Percentiles rank a stretch among this genome's conserved stretches.
Conservation (phyloP, 768 basidiomycete genomes). For the Tylopilus rubrobrunneus region DNA sequence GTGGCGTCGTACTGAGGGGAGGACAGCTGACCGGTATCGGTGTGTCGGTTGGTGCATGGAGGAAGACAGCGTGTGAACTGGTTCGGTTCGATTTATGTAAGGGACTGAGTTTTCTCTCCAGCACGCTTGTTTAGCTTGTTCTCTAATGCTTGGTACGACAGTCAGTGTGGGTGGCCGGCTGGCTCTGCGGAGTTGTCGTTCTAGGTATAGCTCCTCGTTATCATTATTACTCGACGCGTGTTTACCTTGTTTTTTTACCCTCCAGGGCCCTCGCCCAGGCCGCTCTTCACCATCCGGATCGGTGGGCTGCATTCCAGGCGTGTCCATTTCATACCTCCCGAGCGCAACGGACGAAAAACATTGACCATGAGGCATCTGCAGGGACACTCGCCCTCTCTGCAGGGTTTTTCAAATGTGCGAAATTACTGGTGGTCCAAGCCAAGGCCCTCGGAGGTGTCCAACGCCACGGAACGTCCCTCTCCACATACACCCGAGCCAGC, state of each 20-base stretch:
- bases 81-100: slow-evolving; percentile 13
- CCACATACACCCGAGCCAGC: slow-evolving; percentile 7
- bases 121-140: neutral
- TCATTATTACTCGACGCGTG: neutral
- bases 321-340: slow-evolving; percentile 4
- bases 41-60: slow-evolving; percentile 9
- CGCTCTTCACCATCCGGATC: slow-evolving; percentile 8
- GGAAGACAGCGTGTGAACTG: slow-evolving; percentile 14
- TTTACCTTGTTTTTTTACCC: slow-evolving; percentile 6
- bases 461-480: neutral
- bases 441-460: neutral
- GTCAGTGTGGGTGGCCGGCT: slow-evolving; percentile 15
- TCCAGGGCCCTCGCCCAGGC: slow-evolving; percentile 15
- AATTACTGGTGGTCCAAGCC: slow-evolving; percentile 33
- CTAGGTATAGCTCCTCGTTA: slow-evolving; percentile 15
- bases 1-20: neutral
- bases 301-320: slow-evolving; percentile 17
- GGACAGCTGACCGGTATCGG: slow-evolving; percentile 23
- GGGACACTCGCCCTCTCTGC: slow-evolving; percentile 6
- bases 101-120: neutral
- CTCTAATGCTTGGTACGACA: slow-evolving; percentile 20
- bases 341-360: neutral
- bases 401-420: slow-evolving; percentile 16
- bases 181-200: slow-evolving; percentile 18
- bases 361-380: slow-evolving; percentile 5